Base-by-base conservation (phyloP, 2,329 filamentous ascomycete species). In the Aureobasidium sp. region DNA sequence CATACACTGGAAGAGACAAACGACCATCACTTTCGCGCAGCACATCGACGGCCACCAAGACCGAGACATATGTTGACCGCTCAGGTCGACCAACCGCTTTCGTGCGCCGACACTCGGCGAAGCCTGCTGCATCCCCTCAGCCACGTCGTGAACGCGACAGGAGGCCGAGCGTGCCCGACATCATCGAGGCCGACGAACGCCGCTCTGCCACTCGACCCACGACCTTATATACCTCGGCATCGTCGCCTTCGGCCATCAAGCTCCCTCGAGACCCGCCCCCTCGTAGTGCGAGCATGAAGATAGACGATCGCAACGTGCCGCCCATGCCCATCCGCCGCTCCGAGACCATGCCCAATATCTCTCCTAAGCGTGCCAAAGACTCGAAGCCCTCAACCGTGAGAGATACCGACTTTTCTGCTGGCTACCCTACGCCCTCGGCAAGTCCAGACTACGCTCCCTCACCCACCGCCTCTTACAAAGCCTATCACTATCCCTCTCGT, bases 321-420 rank as follows among this genome's bases (percentile, higher is more conserved):
- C 71, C 74, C 27, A 62, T 39, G 40, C 40, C 62, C 39, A 69
- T 78, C 48, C 72, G 68, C 54, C 76, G 77, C 62, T 71, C 76
- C 31, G 72, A 78, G 54, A 79, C 76, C 0, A 77, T 77, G 77
- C 77, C 71, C 15, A 62, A 64, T 35, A 58, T 58, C 40, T 19
- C 27, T 61, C 22, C 49, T 2, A 56, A 42, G 19, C 58, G 49
- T 22, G n/a, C 47, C 9, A 57, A 60, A 24, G 56, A 65, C 19
- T 31, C 64, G 29, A 52, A 62, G 27, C 65, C 66, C 33, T 68
- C 70, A 14, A 60, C 52, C 8, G 54, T 68, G 9, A 67, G 71
- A 9, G 64, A 67, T 14, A 69, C 70, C 1, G 70, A 71, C 24
- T 64, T 66, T 22, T 63, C 47, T 4, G 65, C 68, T 19, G 68